Evolutionary conservation across 1,139 yeast genomes (phyloP), one percentile per base, ranked within the genome.

Genomic region (Candida smagusa): DNA sequence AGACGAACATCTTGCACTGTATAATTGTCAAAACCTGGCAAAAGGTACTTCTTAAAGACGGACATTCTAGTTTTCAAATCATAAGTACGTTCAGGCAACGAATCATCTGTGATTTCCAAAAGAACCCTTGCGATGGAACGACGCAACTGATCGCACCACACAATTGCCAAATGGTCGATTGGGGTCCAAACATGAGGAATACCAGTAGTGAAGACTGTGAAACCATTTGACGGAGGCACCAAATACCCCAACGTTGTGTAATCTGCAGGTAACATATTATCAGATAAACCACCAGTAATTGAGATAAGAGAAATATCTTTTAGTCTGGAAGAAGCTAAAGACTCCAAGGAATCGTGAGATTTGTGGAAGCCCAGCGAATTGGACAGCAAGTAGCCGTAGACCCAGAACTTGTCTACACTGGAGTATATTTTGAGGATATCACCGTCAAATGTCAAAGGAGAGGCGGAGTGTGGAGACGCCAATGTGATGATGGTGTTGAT

Each of bases 371-470:
- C 35, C 35, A 32, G 35, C 21, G 25, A 13, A 9, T 32, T 32
- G 23, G 24, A 6, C 23, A 13, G 31, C 22, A 31, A 13, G 46
- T 69, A 81, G 0, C 87, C 84, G 2, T 69, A 65, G 39, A 83
- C 68, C 98, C 98, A 92, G 56, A 80, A 90, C 38, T 78, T 73
- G 58, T 90, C 94, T 2, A 85, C 76, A 2, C 81, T 74, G 16
- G 83, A 76, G 55, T 89, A 92, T 0, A 89, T 77, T 41, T 75
- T 77, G 44, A 88, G 65, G 22, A 92, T 69, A 47, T 89, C 97
- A 13, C 95, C 84, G 63, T 92, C 99, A 61, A 90, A 90, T 0
- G 97, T 88, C n/a, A 92, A 78, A 0, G 99, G 97, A 0, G 97
- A 85, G 1, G 88, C 83, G 0, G 90, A 79, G 58, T 94, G 98